phyloP scores from a whole-genome alignment of 1,139 yeast genomes.

The Martiniozyma asiatica region DNA sequence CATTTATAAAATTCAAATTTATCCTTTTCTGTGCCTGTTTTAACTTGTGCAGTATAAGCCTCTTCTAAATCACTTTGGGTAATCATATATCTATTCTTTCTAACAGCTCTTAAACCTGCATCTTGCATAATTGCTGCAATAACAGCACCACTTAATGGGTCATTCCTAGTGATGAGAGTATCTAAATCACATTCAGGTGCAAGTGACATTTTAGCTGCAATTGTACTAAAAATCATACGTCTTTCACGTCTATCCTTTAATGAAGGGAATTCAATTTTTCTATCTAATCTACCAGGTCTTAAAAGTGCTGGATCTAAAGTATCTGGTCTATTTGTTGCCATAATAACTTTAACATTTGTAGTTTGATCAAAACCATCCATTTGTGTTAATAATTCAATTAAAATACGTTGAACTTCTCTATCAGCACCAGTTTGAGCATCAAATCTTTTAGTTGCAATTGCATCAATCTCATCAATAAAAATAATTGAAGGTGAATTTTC shows the following conservation, averaged over 20 bases:
- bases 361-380: slow-evolving; percentile 99
- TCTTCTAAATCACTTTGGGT: slow-evolving; percentile 93
- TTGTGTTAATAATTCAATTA: slow-evolving; percentile 90
- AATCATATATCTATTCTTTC: slow-evolving; percentile 95
- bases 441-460: slow-evolving; percentile 97
- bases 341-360: slow-evolving; percentile 90
- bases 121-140: slow-evolving; percentile 99
- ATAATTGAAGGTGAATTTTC: too few relatives aligned
- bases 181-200: slow-evolving; percentile 98
- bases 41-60: slow-evolving; percentile 93
- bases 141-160: slow-evolving; percentile 93
- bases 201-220: slow-evolving; percentile 94
- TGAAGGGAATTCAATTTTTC: slow-evolving; percentile 95
- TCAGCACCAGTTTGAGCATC: slow-evolving; percentile 99
- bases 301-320: slow-evolving; percentile 93
- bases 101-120: slow-evolving; percentile 96
- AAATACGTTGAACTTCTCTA: slow-evolving; percentile 96
- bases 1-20: slow-evolving; percentile 95
- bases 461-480: slow-evolving; percentile 98
- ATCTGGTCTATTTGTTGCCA: slow-evolving; percentile 99
- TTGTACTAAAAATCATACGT: slow-evolving; percentile 87
- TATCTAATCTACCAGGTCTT: too few relatives aligned
- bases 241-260: slow-evolving; percentile 95
- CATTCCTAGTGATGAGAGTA: slow-evolving; percentile 87
- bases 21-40: slow-evolving; percentile 89